Percentiles rank a stretch among this genome's conserved stretches.
Evolutionary conservation across 2,329 filamentous ascomycete genomes (phyloP).

Genomic region (Aspergillus intermedius): DNA sequence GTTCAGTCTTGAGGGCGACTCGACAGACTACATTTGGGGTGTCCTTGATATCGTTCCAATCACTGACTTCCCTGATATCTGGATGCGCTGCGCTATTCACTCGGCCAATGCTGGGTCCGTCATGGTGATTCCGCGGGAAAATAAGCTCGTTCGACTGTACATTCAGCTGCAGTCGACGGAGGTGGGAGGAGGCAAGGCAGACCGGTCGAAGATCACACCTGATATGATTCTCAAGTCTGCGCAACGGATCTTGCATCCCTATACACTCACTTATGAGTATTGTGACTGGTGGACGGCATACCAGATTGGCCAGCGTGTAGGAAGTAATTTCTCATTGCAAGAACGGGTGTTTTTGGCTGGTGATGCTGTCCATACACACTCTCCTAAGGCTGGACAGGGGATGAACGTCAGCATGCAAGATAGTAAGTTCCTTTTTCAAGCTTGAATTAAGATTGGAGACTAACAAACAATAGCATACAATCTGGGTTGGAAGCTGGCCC

Average conservation of each 20-base stretch:
- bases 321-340: constrained; percentile 49
- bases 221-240: constrained; percentile 58
- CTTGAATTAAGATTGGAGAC: not conserved
- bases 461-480: constrained; percentile 39
- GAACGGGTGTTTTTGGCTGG: constrained; percentile 63
- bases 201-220: constrained; percentile 57
- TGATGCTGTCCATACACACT: constrained; percentile 55
- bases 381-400: constrained; percentile 45
- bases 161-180: constrained; percentile 53
- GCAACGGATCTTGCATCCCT: constrained; percentile 59
- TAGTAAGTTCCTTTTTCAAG: constrained; percentile 13
- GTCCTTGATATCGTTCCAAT: constrained; percentile 48
- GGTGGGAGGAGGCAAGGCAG: constrained; percentile 43
- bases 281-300: constrained; percentile 65
- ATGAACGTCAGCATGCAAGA: constrained; percentile 71
- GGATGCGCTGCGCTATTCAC: constrained; percentile 54
- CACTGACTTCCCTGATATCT: constrained; percentile 51
- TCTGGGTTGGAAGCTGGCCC: constrained; percentile 51
- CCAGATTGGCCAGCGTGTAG: constrained; percentile 61
- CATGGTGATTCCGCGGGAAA: constrained; percentile 61
- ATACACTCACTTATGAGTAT: constrained; percentile 58
- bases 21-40: constrained; percentile 41
- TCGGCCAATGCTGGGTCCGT: constrained; percentile 51
- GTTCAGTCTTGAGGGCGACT: constrained; percentile 51
- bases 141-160: constrained; percentile 57